phyloP scores from a whole-genome alignment of 2,329 filamentous ascomycete species.

The Venturia asperata region DNA sequence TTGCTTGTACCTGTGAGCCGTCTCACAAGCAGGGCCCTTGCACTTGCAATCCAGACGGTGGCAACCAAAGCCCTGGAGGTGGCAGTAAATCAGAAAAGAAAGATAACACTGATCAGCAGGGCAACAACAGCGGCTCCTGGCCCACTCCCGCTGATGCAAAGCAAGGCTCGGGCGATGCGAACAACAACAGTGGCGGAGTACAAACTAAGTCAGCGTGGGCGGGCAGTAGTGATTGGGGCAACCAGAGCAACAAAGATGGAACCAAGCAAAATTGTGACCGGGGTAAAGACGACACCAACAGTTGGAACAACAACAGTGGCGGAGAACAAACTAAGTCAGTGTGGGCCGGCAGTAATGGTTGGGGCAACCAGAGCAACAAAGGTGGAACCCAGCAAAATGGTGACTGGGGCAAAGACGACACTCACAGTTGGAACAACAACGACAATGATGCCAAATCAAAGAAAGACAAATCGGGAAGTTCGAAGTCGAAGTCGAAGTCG shows the following conservation, averaged over 20 bases:
- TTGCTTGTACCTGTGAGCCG: slow-evolving; percentile 3
- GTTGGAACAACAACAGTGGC: neutral
- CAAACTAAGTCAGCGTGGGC: neutral
- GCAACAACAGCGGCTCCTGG: neutral
- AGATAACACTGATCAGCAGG: slow-evolving; percentile 13
- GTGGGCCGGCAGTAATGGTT: neutral
- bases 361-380: too few relatives aligned
- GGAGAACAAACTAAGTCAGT: neutral
- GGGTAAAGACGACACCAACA: slow-evolving; percentile 14
- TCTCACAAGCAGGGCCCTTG: neutral
- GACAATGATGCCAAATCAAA: slow-evolving; percentile 1
- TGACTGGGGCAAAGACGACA: slow-evolving; percentile 11
- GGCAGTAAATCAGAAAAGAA: neutral
- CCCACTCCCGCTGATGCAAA: too few relatives aligned
- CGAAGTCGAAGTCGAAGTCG: slow-evolving; percentile 7
- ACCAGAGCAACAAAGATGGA: neutral
- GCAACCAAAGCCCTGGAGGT: neutral
- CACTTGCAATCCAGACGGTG: neutral
- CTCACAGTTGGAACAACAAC: slow-evolving; percentile 10
- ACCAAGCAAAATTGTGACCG: slow-evolving; percentile 12
- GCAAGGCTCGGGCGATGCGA: too few relatives aligned
- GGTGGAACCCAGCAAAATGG: slow-evolving; percentile 12
- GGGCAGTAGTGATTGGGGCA: too few relatives aligned
- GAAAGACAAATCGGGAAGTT: slow-evolving; percentile 8
- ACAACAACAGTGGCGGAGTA: neutral